A percentile compares a stretch with the other conserved stretches of the same genome.
Evolutionary conservation across 2,329 filamentous ascomycete species (phyloP).

Genomic region (Fusarium longipes): DNA sequence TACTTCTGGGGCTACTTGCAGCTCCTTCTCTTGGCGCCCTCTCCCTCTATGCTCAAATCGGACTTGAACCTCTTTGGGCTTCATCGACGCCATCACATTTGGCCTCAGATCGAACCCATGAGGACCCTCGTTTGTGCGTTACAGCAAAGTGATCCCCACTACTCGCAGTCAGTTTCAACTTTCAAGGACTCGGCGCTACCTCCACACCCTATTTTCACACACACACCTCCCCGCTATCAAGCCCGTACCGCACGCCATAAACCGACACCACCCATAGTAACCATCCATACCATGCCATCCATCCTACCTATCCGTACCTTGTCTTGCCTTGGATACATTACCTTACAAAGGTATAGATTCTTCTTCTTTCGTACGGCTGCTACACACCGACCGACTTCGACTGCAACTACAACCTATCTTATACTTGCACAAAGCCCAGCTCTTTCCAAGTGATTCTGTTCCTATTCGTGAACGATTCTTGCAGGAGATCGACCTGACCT

Average conservation of each 20-base stretch:
- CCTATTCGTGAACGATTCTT: slow-evolving; percentile 27
- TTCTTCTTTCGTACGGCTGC: slow-evolving; percentile 21
- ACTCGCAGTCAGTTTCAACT: slow-evolving; percentile 23
- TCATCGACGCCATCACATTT: slow-evolving; percentile 40
- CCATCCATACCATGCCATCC: slow-evolving; percentile 4
- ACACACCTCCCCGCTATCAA: slow-evolving; percentile 40
- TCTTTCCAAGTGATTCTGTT: slow-evolving; percentile 3
- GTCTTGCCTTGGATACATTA: slow-evolving; percentile 8
- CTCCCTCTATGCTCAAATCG: slow-evolving; percentile 16
- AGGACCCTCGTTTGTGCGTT: slow-evolving; percentile 23
- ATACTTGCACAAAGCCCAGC: slow-evolving; percentile 25
- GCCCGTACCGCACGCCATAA: slow-evolving; percentile 40
- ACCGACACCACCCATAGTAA: slow-evolving; percentile 40
- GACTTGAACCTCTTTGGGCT: slow-evolving; percentile 35
- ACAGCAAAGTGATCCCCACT: slow-evolving; percentile 11
- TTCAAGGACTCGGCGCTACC: slow-evolving; percentile 33
- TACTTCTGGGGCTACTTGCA: slow-evolving; percentile 35
- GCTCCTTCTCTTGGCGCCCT: slow-evolving; percentile 29
- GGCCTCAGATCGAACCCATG: slow-evolving; percentile 39
- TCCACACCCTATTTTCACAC: slow-evolving; percentile 32
- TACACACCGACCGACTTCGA: slow-evolving; percentile 39
- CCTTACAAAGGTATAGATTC: slow-evolving; percentile 27
- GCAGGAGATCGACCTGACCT: slow-evolving; percentile 44
- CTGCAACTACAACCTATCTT: slow-evolving; percentile 26
- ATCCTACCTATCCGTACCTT: slow-evolving; percentile 10